phyloP scores from a whole-genome alignment of 2,329 filamentous ascomycete genomes.

The Arthrobotrys entomopaga region DNA sequence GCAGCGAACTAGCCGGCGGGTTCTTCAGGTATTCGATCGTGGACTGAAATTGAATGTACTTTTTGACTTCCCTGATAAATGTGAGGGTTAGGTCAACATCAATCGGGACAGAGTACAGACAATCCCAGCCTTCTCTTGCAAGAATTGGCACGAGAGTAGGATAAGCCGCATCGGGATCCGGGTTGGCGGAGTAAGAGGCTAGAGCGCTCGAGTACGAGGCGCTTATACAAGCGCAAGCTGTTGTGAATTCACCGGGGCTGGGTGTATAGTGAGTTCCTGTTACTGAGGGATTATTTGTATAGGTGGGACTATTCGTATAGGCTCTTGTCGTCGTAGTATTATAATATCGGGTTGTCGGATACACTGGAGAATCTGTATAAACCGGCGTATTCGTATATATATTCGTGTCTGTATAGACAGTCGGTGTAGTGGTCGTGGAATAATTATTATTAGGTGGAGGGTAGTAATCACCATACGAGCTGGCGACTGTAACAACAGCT shows the following conservation, averaged over 20 bases:
- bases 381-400: neutral
- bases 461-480: slow-evolving; percentile 15
- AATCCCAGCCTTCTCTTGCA: slow-evolving; percentile 51
- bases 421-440: neutral
- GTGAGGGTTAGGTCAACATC: slow-evolving; percentile 32
- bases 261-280: slow-evolving; percentile 43
- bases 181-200: slow-evolving; percentile 1
- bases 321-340: slow-evolving; percentile 12
- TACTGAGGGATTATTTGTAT: slow-evolving; percentile 7
- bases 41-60: slow-evolving; percentile 48
- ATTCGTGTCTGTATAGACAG: slow-evolving; percentile 2
- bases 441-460: slow-evolving; percentile 23
- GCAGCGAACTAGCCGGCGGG: slow-evolving; percentile 37
- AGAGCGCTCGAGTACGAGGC: slow-evolving; percentile 24
- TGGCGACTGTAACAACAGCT: neutral
- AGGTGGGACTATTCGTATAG: slow-evolving; percentile 1
- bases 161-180: slow-evolving; percentile 5
- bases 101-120: slow-evolving; percentile 46
- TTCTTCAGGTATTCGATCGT: slow-evolving; percentile 43
- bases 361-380: neutral
- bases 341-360: neutral
- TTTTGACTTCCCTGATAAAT: slow-evolving; percentile 36
- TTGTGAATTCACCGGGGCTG: slow-evolving; percentile 23
- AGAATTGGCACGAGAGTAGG: slow-evolving; percentile 32
- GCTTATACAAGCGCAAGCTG: slow-evolving; percentile 39